Evolutionary conservation across 2,329 filamentous ascomycete species (phyloP), one percentile per base, ranked within the genome.

Genomic region (Pseudocercospora musae): DNA sequence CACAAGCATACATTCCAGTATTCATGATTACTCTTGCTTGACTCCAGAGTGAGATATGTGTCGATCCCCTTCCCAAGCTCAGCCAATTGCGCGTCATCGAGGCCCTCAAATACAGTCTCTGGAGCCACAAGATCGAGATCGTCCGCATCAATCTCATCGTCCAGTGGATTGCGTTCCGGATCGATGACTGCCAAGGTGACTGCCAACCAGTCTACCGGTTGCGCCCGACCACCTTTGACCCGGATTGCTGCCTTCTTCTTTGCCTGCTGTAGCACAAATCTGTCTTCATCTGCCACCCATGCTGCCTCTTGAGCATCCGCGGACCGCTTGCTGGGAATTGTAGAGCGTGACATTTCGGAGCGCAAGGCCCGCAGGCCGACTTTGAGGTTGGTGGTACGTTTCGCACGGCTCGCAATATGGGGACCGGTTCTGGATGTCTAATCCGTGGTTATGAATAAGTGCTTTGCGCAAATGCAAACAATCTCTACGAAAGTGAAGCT

Each of bases 201-300:
- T 0, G 93, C 92, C 50, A 99, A 85, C 82, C 91, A 93, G 79
- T 99, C 95, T 72, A 98, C 94, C 9, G 94, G 90, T 73, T 92
- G 93, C 60, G 94, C 93, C 69, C 96, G 87, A 10, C 90, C 90
- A 76, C 96, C 93, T 70, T 92, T 91, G 50, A 98, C 92, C 44
- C 95, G 89, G 69, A 99, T 96, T 68, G 93, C 91, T 46, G 95
- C 94, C 81, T 97, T 98, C 81, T 96, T 98, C 83, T 98, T 99
- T 52, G 94, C 90, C 78, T 99, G 95, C 77, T 92, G 93, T 72
- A 99, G 81, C 60, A 98, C 95, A 73, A 99, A 99, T 67, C 89
- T 88, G 79, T 99, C 95, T 77, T 99, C 95, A 71, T 96, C 91
- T 57, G 94, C 91, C 20, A 98, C 91, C 83, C 95, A 99, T 21